Percentiles rank a stretch among this genome's conserved stretches.
Conservation (phyloP, 1,139 yeast genomes). For the Debaryomycetaceae sp. region DNA sequence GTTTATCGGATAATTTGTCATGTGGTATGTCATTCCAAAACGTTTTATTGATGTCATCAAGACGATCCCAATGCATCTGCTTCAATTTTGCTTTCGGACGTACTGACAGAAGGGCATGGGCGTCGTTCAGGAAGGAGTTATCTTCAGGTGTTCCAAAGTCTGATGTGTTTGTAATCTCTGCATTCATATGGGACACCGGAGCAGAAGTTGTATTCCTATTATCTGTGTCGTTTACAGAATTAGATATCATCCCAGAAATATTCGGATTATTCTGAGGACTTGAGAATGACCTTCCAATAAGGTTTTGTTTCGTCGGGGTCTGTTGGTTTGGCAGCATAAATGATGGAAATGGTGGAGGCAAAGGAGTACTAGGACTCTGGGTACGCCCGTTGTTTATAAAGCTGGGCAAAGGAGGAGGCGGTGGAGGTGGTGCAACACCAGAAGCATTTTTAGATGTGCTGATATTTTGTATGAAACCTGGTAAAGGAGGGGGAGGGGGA, state of each 20-base stretch:
- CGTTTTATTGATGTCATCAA: conserved; percentile 67
- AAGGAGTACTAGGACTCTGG: conserved; percentile 5
- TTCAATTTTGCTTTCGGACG: conserved; percentile 69
- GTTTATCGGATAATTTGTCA: conserved; percentile 45
- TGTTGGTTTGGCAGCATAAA: conserved; percentile 5
- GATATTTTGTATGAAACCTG: neutral
- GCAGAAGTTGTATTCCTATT: neutral
- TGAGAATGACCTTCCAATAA: neutral
- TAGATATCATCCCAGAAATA: neutral
- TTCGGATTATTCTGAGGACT: neutral
- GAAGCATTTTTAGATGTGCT: neutral
- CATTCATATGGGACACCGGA: neutral
- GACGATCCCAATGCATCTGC: conserved; percentile 94
- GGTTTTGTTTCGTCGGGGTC: neutral
- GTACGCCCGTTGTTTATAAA: neutral
- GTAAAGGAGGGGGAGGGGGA: conserved; percentile 7
- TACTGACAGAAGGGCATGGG: conserved; percentile 11
- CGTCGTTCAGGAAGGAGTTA: neutral
- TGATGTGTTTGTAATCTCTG: neutral
- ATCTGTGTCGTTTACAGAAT: neutral
- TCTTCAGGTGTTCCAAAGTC: neutral
- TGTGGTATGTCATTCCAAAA: conserved; percentile 72
- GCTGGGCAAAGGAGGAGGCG: conserved; percentile 9
- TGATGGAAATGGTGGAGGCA: conserved; percentile 11
- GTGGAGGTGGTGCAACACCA: conserved; percentile 19